Evolutionary conservation across 805 yeast species (phyloP).

Genomic region (Saturnispora sanitii): DNA sequence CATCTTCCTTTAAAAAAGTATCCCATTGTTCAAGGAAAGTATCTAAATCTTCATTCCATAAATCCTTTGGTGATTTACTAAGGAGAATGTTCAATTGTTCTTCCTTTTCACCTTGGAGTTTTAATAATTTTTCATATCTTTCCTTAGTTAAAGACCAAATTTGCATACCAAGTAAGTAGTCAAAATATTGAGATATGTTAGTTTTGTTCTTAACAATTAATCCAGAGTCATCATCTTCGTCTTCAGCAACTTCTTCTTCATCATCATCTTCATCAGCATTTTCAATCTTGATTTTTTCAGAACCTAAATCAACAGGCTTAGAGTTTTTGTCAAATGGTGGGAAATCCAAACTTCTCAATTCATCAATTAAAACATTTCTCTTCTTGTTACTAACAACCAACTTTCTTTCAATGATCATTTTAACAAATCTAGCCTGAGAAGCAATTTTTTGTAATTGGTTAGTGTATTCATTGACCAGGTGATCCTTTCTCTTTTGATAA

Average conservation of each 20-base stretch:
- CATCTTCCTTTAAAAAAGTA: conserved; percentile 56
- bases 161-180: conserved; percentile 84
- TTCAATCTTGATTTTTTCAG: conserved; percentile 27
- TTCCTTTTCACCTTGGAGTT: conserved; percentile 65
- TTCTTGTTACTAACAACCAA: conserved; percentile 68
- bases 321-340: conserved; percentile 70
- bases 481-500: conserved; percentile 86
- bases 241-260: conserved; percentile 30
- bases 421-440: conserved; percentile 84
- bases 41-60: conserved; percentile 82
- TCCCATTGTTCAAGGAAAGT: conserved; percentile 60
- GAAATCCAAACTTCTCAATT: conserved; percentile 55
- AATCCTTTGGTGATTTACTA: conserved; percentile 66
- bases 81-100: conserved; percentile 57
- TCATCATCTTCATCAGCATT: conserved; percentile 19
- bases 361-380: conserved; percentile 50
- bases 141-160: conserved; percentile 90
- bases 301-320: conserved; percentile 43
- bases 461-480: conserved; percentile 55
- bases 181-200: conserved; percentile 58
- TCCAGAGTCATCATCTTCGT: conserved; percentile 18
- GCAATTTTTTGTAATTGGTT: conserved; percentile 66
- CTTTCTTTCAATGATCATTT: conserved; percentile 72
- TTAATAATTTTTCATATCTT: conserved; percentile 69
- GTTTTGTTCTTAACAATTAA: conserved; percentile 31